phyloP scores from a whole-genome alignment of 805 yeast genomes.

The Brettanomyces custersianus region DNA sequence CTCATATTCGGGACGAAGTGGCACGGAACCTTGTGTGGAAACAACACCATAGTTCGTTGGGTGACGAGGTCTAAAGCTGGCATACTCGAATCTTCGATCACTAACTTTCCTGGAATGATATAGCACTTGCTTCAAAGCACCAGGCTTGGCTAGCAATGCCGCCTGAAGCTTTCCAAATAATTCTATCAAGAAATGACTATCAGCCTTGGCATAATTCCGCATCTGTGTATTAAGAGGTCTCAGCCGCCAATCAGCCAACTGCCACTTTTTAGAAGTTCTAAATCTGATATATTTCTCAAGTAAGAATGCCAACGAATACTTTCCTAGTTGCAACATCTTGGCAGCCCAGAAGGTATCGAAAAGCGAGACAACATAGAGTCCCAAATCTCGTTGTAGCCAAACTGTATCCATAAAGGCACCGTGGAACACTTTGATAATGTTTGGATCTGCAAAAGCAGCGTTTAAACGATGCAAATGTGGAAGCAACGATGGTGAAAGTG shows the following conservation, averaged over 20 bases:
- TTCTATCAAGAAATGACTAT: conserved; percentile 82
- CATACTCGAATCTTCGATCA: conserved; percentile 69
- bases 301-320: conserved; percentile 75
- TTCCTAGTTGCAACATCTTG: conserved; percentile 66
- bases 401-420: conserved; percentile 96
- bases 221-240: conserved; percentile 74
- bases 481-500: conserved; percentile 53
- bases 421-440: conserved; percentile 79
- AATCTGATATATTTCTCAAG: conserved; percentile 75
- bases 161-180: conserved; percentile 71
- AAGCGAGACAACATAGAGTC: conserved; percentile 77
- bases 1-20: conserved; percentile 14
- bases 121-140: conserved; percentile 48
- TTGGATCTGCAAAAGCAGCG: conserved; percentile 71
- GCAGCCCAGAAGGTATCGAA: conserved; percentile 94
- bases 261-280: conserved; percentile 88
- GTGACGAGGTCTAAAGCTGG: conserved; percentile 46
- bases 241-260: conserved; percentile 92
- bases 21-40: conserved; percentile 21
- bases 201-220: conserved; percentile 85
- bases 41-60: conserved; percentile 18
- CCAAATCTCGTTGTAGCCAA: conserved; percentile 95
- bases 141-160: conserved; percentile 40
- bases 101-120: conserved; percentile 75
- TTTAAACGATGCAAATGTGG: conserved; percentile 64